Percentiles rank a stretch among this genome's conserved stretches.
Evolutionary conservation across 1,139 yeast species (phyloP).

Genomic region (Taiozyma sp.): DNA sequence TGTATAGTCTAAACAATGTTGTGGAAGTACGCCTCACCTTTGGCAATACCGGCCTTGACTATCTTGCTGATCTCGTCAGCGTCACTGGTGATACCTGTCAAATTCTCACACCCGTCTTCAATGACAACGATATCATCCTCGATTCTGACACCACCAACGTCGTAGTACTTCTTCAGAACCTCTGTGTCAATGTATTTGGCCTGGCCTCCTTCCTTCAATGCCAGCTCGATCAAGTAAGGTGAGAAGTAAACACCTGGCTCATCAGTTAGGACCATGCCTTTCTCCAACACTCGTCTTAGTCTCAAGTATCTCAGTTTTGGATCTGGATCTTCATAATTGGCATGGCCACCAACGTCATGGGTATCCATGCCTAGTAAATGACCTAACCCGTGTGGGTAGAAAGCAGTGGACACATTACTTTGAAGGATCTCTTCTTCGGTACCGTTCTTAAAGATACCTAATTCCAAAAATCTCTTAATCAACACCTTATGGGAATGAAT

Average conservation of each 20-base stretch:
- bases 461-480: constrained; percentile 61
- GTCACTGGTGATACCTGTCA: constrained; percentile 81
- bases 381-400: constrained; percentile 95
- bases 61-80: constrained; percentile 76
- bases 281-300: constrained; percentile 65
- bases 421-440: constrained; percentile 62
- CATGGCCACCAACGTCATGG: constrained; percentile 89
- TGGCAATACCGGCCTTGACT: constrained; percentile 66
- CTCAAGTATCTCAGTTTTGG: constrained; percentile 74
- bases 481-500: constrained; percentile 72
- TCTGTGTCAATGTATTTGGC: constrained; percentile 58
- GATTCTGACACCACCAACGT: constrained; percentile 92
- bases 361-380: constrained; percentile 93
- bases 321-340: constrained; percentile 81
- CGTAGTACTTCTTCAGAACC: constrained; percentile 72
- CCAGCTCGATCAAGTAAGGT: constrained; percentile 68
- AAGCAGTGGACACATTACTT: constrained; percentile 68
- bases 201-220: constrained; percentile 52
- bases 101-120: constrained; percentile 67
- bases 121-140: constrained; percentile 91
- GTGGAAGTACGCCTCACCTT: constrained; percentile 63
- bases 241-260: constrained; percentile 96
- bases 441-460: constrained; percentile 72
- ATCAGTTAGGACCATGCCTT: constrained; percentile 86
- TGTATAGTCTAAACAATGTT: constrained; percentile 14